These are phyloP conservation scores for Pythium phragmiticola DNA, from an alignment of 352 stramenopile genomes.

Conservation along the genomic window DNA sequence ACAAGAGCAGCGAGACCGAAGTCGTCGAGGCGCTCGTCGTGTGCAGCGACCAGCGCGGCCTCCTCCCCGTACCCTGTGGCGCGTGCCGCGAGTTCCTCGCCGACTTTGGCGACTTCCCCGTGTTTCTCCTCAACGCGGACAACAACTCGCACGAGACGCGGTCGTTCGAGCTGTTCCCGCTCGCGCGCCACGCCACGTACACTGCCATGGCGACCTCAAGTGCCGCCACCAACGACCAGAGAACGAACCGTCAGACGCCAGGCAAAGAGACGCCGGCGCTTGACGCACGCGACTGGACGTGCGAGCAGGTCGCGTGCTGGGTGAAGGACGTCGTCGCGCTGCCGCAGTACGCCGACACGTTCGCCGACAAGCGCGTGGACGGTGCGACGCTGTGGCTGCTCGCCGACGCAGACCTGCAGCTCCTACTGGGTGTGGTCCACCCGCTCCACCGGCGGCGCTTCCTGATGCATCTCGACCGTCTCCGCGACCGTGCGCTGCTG, in stretches of 20 bases:
- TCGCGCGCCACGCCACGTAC: constrained; percentile 30
- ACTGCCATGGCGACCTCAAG: constrained; percentile 20
- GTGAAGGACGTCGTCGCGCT: constrained; percentile 48
- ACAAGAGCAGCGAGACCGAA: constrained; percentile 3
- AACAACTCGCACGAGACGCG: constrained; percentile 50
- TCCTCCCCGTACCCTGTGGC: constrained; percentile 65
- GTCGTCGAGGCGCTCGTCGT: constrained; percentile 51
- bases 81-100: constrained; percentile 68
- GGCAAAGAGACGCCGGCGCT: not conserved
- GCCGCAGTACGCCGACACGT: constrained; percentile 45
- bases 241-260: not conserved
- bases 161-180: constrained; percentile 61
- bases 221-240: not conserved
- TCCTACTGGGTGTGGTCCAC: constrained; percentile 58
- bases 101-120: constrained; percentile 66
- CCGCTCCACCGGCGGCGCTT: constrained; percentile 58
- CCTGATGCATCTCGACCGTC: constrained; percentile 53
- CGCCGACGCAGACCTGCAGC: constrained; percentile 55
- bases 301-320: constrained; percentile 52
- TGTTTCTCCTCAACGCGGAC: constrained; percentile 61
- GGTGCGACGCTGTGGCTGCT: constrained; percentile 63
- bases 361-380: constrained; percentile 60
- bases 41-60: constrained; percentile 44
- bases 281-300: constrained; percentile 54
- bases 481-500: constrained; percentile 60